Evolutionary conservation across 208 protist species (phyloP).

Genomic region (Leishmania lainsoni): DNA sequence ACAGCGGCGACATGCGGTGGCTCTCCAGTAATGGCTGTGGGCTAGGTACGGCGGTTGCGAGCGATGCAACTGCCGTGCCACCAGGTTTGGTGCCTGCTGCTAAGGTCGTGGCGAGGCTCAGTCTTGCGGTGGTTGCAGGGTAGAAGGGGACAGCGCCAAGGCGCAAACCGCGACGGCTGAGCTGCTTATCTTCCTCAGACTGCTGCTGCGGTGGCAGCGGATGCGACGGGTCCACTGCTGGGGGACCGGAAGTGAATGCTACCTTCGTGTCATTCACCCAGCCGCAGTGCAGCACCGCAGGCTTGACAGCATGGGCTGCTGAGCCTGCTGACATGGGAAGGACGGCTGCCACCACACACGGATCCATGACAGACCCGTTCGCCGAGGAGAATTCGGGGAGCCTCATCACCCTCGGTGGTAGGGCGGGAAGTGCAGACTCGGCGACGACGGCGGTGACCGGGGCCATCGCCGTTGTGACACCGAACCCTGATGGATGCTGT

Average conservation of each 20-base stretch:
- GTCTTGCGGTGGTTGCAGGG: not conserved
- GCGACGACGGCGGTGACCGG: not conserved
- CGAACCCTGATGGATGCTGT: not conserved
- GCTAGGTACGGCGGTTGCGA: not conserved
- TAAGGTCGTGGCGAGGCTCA: not conserved
- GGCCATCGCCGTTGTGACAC: not conserved
- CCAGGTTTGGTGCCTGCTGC: not conserved
- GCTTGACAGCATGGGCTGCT: not conserved
- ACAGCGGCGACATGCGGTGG: not conserved
- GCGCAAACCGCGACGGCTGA: slow-evolving; percentile 15
- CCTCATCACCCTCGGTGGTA: not conserved
- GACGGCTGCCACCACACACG: not conserved
- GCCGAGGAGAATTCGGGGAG: not conserved
- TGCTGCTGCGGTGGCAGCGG: not conserved
- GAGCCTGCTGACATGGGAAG: not conserved
- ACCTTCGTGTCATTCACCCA: not conserved
- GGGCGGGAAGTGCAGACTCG: not conserved
- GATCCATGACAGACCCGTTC: not conserved
- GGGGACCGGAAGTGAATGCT: not conserved
- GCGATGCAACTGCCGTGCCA: not conserved
- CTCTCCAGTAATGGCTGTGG: not conserved
- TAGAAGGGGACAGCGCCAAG: slow-evolving; percentile 10
- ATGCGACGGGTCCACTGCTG: not conserved
- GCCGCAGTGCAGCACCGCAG: not conserved
- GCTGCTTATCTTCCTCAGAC: slow-evolving; percentile 17